phyloP scores from a whole-genome alignment of 1,139 yeast genomes.

The Suhomyces choctaworum region DNA sequence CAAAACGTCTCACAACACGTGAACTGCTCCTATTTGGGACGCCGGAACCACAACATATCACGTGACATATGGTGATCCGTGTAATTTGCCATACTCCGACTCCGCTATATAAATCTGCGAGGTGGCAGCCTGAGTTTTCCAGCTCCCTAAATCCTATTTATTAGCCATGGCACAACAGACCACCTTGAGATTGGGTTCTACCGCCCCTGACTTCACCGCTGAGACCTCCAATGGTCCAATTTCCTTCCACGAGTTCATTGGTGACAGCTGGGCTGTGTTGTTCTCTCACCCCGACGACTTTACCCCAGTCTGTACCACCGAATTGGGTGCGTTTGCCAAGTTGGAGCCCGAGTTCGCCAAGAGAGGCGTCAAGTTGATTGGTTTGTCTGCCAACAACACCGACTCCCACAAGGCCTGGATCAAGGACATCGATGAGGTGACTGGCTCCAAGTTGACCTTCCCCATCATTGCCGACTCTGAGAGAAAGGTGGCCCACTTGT shows the following conservation, averaged over 20 bases:
- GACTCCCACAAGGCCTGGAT: conserved; percentile 81
- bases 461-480: conserved; percentile 86
- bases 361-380: conserved; percentile 81
- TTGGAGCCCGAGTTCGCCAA: conserved; percentile 79
- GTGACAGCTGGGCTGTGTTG: conserved; percentile 78
- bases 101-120: conserved; percentile 8
- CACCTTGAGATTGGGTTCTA: conserved; percentile 45
- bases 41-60: conserved; percentile 11
- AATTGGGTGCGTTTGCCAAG: conserved; percentile 86
- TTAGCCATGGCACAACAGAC: conserved; percentile 9
- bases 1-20: conserved; percentile 2
- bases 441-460: conserved; percentile 70
- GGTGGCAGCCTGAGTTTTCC: background rate
- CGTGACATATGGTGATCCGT: conserved; percentile 12
- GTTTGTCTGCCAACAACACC: conserved; percentile 78
- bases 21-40: background rate
- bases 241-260: conserved; percentile 79
- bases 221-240: conserved; percentile 76
- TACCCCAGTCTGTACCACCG: conserved; percentile 95
- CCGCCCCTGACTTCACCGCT: conserved; percentile 83
- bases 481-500: conserved; percentile 76
- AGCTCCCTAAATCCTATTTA: conserved; percentile 1
- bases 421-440: conserved; percentile 80
- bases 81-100: background rate
- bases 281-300: conserved; percentile 94